Evolutionary conservation across 1,284 basidiomycete genomes (phyloP), one percentile per base, ranked within the genome.

Genomic region (Trichosporon asahii): DNA sequence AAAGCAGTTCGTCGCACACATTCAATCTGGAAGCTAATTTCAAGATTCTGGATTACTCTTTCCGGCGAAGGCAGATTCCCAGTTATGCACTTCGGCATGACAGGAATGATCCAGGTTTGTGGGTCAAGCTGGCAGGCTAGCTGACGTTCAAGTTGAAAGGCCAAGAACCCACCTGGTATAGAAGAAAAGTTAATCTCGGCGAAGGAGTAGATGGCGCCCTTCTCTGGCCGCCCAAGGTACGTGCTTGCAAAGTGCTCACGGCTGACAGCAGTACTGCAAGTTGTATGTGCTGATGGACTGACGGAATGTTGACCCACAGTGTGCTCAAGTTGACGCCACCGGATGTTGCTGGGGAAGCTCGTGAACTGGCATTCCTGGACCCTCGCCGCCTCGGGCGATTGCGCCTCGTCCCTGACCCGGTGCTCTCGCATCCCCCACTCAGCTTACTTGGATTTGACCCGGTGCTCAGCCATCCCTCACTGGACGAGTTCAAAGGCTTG

Each of bases 41-140:
- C 68, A 1, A 84, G 81, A n/a, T 91, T 93, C 77, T 93, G 90
- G 78, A 79, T 93, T n/a, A 85, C 86, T 57, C 85, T 93, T 0
- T 87, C 88, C 49, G 90, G 90, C 3, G 74, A 85, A 25, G 90
- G 90, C 0, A 85, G 85, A 76, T 82, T 87, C 73, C 91, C 91
- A 2, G 89, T 92, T 4, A 84, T 92, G 69, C 91, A 93, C 78
- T 91, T 93, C 75, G 91, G 91, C 1, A 93, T 93, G 91, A 92
- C 91, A 2, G 91, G 91, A 9, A 83, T 90, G 88, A 85, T 93
- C 44, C 89, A 91, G 84, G 90, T 90, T 64, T 57, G 23, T 27
- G 53, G 31, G 11, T 14, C 11, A 15, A n/a, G 14, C 3, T 15
- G 35, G 12, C 25, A 3, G 18, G 14, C 66, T 72, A 21, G 69